Base-by-base conservation (phyloP, 2,329 filamentous ascomycete species). In the Fusarium sororula region DNA sequence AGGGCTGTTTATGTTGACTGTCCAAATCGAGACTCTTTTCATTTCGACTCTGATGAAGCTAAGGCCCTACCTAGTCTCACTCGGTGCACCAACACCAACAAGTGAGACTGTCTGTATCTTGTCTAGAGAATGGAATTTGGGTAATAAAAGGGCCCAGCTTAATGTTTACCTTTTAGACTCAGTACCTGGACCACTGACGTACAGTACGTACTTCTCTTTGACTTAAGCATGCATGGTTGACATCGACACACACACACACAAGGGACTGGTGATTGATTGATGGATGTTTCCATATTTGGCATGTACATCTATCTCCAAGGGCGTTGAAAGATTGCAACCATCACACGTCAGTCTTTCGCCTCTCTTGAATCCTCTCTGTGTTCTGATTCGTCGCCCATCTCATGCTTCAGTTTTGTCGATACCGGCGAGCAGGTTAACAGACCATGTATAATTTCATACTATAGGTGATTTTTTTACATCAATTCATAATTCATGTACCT, bases 281-380 rank as follows among this genome's bases (percentile, higher is more conserved):
- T 51, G 59, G 63, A 54, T 48, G 63, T 63, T 74, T 74, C 72
- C 72, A 74, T 65, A 58, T 72, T 74, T 72, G 71, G 71, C 51
- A 61, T 69, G 22, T 22, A 28, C 38, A 42, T 68, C 35, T 37
- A 35, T 35, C 60, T 73, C 37, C 32, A 44, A 55, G 32, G 63
- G 63, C 53, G 68, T 61, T 63, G 45, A 56, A 54, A 45, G 39
- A 69, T 51, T 69, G 59, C 67, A 62, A 57, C 50, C 50, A 68
- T 69, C 68, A 65, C 63, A 74, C 72, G 72, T 74, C 72, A 74
- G 72, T 74, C 55, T 45, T 56, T 41, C 63, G 32, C 54, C 62
- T 50, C 53, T 69, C 24, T 44, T 55, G 28, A 38, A 32, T 38
- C 26, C n/a, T 53, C 24, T 47, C 48, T 61, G 28, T 44, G 17